A percentile compares a stretch with the other conserved stretches of the same genome.
Conservation (phyloP, 2,329 filamentous ascomycete genomes). For the Anisogramma anomala region DNA sequence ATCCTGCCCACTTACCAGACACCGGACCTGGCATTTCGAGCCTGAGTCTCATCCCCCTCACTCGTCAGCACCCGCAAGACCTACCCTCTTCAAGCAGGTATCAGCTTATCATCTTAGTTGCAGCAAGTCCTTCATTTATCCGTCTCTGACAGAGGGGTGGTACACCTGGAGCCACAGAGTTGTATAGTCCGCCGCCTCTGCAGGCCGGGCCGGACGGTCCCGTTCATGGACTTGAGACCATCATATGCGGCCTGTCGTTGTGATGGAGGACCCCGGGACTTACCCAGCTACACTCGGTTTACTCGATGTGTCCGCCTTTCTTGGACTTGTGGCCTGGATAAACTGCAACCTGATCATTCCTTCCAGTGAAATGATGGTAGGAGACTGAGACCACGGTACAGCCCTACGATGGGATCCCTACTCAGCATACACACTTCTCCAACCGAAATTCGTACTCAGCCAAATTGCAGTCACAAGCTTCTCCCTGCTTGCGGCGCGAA, state of each 20-base stretch:
- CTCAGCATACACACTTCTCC: constrained; percentile 1
- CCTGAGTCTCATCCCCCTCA: constrained; percentile 8
- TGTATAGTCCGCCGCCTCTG: not conserved
- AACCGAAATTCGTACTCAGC: not conserved
- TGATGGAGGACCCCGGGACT: not conserved
- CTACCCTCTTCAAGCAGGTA: too few species aligned
- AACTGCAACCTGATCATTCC: not conserved
- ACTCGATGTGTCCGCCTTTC: not conserved
- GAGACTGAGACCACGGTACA: not conserved
- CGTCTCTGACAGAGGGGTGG: not conserved
- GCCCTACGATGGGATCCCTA: constrained; percentile 3
- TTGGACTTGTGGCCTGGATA: not conserved
- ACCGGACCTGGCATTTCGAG: not conserved
- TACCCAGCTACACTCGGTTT: not conserved
- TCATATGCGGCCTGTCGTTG: not conserved
- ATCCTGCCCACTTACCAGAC: not conserved
- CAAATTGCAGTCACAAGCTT: not conserved
- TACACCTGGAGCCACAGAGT: not conserved
- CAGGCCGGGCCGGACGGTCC: not conserved
- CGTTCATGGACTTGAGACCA: not conserved
- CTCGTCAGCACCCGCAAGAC: too few species aligned
- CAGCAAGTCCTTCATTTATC: not conserved
- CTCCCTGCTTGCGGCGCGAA: too few species aligned
- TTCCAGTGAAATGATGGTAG: constrained; percentile 1
- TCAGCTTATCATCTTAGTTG: not conserved